phyloP scores from a whole-genome alignment of 2,329 filamentous ascomycete genomes.

The Aspergillus cejpii region DNA sequence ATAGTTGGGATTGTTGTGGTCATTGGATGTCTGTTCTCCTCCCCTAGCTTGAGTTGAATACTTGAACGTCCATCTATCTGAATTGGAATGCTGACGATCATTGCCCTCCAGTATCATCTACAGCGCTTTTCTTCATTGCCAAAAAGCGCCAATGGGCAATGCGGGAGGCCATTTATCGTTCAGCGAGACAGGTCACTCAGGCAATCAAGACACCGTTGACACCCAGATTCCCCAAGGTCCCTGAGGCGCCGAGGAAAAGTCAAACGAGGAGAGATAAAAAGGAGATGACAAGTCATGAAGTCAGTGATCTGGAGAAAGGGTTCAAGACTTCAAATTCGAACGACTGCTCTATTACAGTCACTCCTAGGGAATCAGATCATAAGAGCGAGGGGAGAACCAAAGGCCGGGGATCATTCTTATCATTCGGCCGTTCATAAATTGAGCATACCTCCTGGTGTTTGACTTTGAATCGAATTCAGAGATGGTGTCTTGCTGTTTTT shows the following conservation, averaged over 20 bases:
- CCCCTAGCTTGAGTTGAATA: not conserved
- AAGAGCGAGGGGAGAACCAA: not conserved
- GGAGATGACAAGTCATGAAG: not conserved
- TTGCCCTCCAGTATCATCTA: conserved; percentile 12
- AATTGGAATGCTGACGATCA: not conserved
- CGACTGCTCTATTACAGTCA: conserved; percentile 1
- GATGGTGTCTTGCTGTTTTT: not conserved
- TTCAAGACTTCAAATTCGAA: not conserved
- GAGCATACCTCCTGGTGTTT: not conserved
- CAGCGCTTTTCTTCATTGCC: conserved; percentile 15
- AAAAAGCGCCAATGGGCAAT: conserved; percentile 17
- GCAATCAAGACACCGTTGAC: conserved; percentile 15
- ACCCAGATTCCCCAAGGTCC: conserved; percentile 8
- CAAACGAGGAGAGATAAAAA: not conserved
- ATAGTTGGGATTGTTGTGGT: conserved; percentile 17
- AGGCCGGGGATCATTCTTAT: conserved; percentile 13
- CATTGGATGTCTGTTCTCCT: conserved; percentile 14
- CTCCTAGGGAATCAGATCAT: not conserved
- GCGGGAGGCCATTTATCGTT: conserved; percentile 15
- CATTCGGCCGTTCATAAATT: conserved; percentile 7
- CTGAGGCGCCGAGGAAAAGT: not conserved
- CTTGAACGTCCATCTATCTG: too few species aligned
- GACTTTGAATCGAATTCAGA: not conserved
- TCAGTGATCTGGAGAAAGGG: conserved; percentile 10
- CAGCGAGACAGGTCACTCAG: conserved; percentile 10